These are phyloP conservation scores for Salvia miltiorrhiza DNA, from an alignment of 257 asterid genomes.

Conservation along the genomic window DNA sequence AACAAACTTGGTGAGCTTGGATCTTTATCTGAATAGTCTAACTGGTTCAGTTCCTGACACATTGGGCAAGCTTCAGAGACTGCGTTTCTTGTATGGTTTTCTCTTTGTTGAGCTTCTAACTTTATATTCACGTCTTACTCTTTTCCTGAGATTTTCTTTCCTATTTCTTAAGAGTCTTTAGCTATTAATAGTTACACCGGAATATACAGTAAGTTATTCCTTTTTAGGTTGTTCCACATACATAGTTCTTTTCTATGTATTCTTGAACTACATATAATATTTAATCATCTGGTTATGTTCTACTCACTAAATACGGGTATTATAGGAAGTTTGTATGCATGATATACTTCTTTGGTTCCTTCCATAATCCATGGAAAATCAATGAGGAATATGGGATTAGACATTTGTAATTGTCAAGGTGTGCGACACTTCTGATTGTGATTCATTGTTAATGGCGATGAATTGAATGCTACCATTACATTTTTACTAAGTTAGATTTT, in stretches of 20 bases:
- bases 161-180: not conserved
- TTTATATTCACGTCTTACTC: not conserved
- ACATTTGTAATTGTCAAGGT: not conserved
- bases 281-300: not conserved
- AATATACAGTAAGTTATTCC: not conserved
- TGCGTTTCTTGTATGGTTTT: conserved; percentile 76
- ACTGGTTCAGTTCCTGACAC: conserved; percentile 71
- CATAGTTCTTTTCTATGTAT: not conserved
- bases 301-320: not conserved
- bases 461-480: not conserved
- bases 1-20: conserved; percentile 88
- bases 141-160: conserved; percentile 4
- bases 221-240: not conserved
- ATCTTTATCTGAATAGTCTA: conserved; percentile 77
- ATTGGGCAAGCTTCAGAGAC: conserved; percentile 66
- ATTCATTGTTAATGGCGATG: not conserved
- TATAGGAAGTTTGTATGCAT: not conserved
- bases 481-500: not conserved
- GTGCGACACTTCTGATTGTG: not conserved
- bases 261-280: not conserved
- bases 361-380: not conserved
- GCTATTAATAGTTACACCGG: not conserved
- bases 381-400: not conserved
- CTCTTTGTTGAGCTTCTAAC: conserved; percentile 11
- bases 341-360: not conserved